phyloP scores from a whole-genome alignment of 2,329 filamentous ascomycete species.

The Cercospora sp. region DNA sequence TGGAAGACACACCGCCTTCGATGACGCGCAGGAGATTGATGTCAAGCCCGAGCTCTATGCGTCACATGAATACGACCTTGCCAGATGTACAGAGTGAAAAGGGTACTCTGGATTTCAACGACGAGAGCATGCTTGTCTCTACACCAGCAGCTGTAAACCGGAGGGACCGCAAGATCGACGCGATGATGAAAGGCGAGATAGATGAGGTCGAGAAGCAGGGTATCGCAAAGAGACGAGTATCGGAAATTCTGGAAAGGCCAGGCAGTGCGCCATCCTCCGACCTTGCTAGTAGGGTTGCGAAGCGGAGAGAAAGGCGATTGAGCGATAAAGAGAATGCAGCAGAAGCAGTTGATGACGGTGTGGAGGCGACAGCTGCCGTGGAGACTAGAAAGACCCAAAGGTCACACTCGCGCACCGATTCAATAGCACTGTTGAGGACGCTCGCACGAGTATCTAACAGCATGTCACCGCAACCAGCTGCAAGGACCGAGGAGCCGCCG shows the following conservation, averaged over 20 bases:
- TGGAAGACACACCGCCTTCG: constrained; percentile 48
- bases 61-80: constrained; percentile 33
- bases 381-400: background rate
- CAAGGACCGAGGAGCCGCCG: background rate
- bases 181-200: constrained; percentile 46
- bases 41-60: constrained; percentile 28
- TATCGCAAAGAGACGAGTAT: constrained; percentile 19
- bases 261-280: constrained; percentile 16
- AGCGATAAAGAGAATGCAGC: constrained; percentile 19
- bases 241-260: constrained; percentile 11
- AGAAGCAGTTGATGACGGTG: background rate
- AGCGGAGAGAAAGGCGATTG: constrained; percentile 14
- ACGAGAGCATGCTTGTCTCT: constrained; percentile 49
- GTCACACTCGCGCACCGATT: constrained; percentile 44
- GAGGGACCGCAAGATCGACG: constrained; percentile 42
- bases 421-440: constrained; percentile 48
- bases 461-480: constrained; percentile 43
- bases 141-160: constrained; percentile 45
- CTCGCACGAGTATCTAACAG: constrained; percentile 48
- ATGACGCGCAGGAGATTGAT: constrained; percentile 27
- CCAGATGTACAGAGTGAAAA: constrained; percentile 31
- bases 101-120: constrained; percentile 47
- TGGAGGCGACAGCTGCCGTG: background rate
- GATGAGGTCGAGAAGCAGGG: constrained; percentile 39
- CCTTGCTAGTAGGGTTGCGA: constrained; percentile 11